Evolutionary conservation across 345 rosid genomes (phyloP).

Genomic region (Arabidopsis suecica): DNA sequence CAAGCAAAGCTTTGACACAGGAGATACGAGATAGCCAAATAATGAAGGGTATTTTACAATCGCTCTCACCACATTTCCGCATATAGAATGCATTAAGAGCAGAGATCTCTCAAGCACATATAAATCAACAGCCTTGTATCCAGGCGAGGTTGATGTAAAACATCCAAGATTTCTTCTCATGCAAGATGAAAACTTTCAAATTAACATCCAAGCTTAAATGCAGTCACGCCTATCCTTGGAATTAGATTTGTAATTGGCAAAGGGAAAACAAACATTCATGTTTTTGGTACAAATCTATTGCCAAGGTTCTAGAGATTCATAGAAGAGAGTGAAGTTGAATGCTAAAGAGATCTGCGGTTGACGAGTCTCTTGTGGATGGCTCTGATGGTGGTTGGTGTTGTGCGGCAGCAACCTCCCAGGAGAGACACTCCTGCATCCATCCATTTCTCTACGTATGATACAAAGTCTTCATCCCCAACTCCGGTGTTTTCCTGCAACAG

Average conservation of each 20-base stretch:
- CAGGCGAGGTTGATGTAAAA: constrained; percentile 69
- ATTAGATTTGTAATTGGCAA: not conserved
- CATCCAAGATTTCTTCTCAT: too few relatives aligned
- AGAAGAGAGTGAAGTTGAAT: not conserved
- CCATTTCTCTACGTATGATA: constrained; percentile 73
- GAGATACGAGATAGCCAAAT: too few relatives aligned
- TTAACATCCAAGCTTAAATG: not conserved
- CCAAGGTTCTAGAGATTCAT: not conserved
- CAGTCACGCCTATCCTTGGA: not conserved
- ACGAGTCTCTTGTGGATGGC: constrained; percentile 57
- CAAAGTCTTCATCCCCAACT: constrained; percentile 72
- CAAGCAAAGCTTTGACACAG: too few relatives aligned
- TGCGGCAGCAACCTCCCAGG: constrained; percentile 74
- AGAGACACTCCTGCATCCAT: constrained; percentile 70
- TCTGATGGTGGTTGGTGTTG: constrained; percentile 71
- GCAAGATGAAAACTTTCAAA: too few relatives aligned
- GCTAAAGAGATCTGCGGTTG: constrained; percentile 44
- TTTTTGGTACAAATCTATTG: constrained; percentile 6
- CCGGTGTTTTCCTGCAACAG: constrained; percentile 72
- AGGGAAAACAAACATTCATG: not conserved
- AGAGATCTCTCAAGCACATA: constrained; percentile 95
- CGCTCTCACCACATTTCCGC: constrained; percentile 89
- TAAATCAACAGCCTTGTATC: constrained; percentile 92
- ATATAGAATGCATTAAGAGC: constrained; percentile 89
- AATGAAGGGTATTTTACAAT: not conserved